Base-by-base conservation (phyloP, 805 yeast species). In the Cyberlindnera maclurae region DNA sequence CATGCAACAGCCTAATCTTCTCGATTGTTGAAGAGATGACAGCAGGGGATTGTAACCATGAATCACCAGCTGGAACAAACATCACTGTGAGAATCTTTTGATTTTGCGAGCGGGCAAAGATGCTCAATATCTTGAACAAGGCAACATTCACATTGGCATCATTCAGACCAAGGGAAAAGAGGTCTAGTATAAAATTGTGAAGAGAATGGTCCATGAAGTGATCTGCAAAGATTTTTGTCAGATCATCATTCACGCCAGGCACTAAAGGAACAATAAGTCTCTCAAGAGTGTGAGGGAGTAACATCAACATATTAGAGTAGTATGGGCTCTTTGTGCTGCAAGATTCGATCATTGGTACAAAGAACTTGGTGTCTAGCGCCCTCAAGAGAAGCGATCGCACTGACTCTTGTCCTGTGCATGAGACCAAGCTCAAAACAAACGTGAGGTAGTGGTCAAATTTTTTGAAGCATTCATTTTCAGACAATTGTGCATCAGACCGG, bases 281-380 rank as follows among this genome's bases (percentile, higher is more conserved):
- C 13, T 35, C 42, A 28, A 50, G 29, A 3, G 42, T 37, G 31
- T 42, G 31, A 0, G 46, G 30, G 15, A 50, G 29, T 5, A 50
- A 26, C 10, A 35, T 30, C 10, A 50, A 29, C 11, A 34, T 36
- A 16, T 36, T 41, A 16, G 26, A 2, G 5, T 37, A 43, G 27
- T 32, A 32, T 2, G 12, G 15, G 7, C 29, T 28, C 12, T 39
- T 37, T 3, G 22, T 4, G 1, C 5, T 2, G 29, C 40, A 34
- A 20, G 20, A 33, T 6, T 42, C 49, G 2, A 43, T 33, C 17
- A 44, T 24, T 3, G 45, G 46, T 5, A n/a, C 12, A 13, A 44
- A 28, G 32, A 45, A 50, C 12, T 31, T 36, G 7, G 27, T 10
- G 13, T 44, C 40, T 13, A 50, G 40, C 3, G 37, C 29, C 18